Conservation (phyloP, 2,329 filamentous ascomycete genomes). For the Claviceps paspali region DNA sequence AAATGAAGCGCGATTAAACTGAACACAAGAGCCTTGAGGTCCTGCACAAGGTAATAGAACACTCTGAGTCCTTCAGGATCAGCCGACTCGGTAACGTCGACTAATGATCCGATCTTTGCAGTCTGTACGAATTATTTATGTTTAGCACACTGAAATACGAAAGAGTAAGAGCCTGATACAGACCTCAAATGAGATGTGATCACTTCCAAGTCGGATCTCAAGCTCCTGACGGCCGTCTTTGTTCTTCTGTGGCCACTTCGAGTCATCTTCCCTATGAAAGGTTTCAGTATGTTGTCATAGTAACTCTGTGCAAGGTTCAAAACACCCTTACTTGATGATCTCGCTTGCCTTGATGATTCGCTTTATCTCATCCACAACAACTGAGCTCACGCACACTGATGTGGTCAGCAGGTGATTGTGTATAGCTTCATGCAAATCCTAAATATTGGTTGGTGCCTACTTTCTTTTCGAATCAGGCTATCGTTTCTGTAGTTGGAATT, state of each 20-base stretch:
- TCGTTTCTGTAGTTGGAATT: constrained; percentile 99
- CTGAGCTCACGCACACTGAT: constrained; percentile 85
- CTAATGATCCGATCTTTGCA: constrained; percentile 91
- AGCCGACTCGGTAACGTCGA: constrained; percentile 89
- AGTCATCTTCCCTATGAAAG: constrained; percentile 71
- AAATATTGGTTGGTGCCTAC: constrained; percentile 37
- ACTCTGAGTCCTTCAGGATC: constrained; percentile 93
- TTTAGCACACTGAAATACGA: no score
- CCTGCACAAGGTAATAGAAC: constrained; percentile 97
- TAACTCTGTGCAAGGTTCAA: not conserved
- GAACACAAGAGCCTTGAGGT: constrained; percentile 91
- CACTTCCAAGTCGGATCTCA: constrained; percentile 82
- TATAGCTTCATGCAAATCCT: not conserved
- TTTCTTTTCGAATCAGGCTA: constrained; percentile 97
- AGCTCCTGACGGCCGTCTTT: constrained; percentile 95
- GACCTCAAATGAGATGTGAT: constrained; percentile 97
- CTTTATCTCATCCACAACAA: constrained; percentile 87
- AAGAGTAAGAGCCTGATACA: constrained; percentile 12
- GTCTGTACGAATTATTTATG: constrained; percentile 49
- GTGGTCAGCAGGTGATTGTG: not conserved
- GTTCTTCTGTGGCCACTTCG: constrained; percentile 98
- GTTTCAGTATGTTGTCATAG: not conserved
- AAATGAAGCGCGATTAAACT: constrained; percentile 94
- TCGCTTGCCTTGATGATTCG: constrained; percentile 94
- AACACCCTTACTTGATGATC: constrained; percentile 66